Percentiles rank a stretch among this genome's conserved stretches.
These are phyloP conservation scores for Aureobasidium mangrovei DNA, from an alignment of 2,329 filamentous ascomycete genomes.

Conservation along the genomic window DNA sequence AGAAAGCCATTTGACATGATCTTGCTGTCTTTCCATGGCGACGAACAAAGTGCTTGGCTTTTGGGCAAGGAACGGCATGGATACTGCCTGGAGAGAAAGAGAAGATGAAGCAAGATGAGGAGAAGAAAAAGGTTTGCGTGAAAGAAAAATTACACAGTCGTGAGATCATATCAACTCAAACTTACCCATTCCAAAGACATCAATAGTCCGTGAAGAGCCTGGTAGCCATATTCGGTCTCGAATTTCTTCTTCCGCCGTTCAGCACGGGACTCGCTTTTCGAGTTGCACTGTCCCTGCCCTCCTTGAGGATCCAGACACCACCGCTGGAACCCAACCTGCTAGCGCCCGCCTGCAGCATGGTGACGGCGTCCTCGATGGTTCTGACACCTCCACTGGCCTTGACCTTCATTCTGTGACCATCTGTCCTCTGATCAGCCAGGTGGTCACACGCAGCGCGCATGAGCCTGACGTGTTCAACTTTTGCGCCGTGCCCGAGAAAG, in stretches of 20 bases:
- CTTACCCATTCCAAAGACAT: not conserved
- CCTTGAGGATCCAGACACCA: slow-evolving; percentile 48
- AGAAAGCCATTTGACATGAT: too few relatives aligned
- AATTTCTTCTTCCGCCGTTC: not conserved
- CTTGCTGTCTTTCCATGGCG: too few relatives aligned
- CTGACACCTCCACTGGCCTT: slow-evolving; percentile 52
- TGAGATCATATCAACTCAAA: not conserved
- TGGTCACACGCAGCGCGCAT: slow-evolving; percentile 44
- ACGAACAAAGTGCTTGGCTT: too few relatives aligned
- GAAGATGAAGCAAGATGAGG: not conserved
- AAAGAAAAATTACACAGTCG: not conserved
- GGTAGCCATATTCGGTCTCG: slow-evolving; percentile 6
- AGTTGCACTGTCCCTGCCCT: slow-evolving; percentile 26
- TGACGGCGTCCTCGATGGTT: slow-evolving; percentile 40
- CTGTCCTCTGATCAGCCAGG: slow-evolving; percentile 20
- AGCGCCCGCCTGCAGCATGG: slow-evolving; percentile 50
- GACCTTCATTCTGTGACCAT: slow-evolving; percentile 36
- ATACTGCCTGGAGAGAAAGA: not conserved
- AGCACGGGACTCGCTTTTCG: slow-evolving; percentile 4
- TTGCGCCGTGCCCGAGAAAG: slow-evolving; percentile 48
- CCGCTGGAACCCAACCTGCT: slow-evolving; percentile 47
- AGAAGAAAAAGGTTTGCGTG: not conserved
- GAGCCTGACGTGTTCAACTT: slow-evolving; percentile 42
- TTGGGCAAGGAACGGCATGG: too few relatives aligned
- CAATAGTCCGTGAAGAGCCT: slow-evolving; percentile 14